phyloP scores from a whole-genome alignment of 495 filamentous ascomycete genomes.

The Lasiosphaeris hirsuta region DNA sequence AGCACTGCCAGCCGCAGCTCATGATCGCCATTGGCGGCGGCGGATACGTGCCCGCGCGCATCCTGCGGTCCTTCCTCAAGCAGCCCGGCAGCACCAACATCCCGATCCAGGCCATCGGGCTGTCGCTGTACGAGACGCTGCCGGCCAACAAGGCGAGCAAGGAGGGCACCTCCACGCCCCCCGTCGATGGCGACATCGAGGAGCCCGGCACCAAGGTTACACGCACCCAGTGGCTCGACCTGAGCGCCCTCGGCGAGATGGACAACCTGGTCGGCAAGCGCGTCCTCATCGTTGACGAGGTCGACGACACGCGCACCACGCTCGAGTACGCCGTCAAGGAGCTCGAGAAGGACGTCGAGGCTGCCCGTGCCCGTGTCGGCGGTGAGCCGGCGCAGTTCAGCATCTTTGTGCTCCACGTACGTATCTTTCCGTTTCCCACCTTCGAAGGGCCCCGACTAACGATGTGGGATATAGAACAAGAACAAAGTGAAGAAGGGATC shows the following conservation, averaged over 20 bases:
- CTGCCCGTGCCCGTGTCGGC: constrained; percentile 68
- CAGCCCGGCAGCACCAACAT: constrained; percentile 85
- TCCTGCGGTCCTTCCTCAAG: constrained; percentile 97
- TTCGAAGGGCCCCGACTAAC: not conserved
- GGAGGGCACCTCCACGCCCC: too few relatives aligned
- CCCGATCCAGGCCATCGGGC: constrained; percentile 97
- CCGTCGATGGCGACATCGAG: constrained; percentile 54
- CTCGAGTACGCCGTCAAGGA: constrained; percentile 95
- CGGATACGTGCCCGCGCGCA: constrained; percentile 94
- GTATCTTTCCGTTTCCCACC: constrained; percentile 29
- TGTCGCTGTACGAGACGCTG: constrained; percentile 92
- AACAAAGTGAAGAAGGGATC: constrained; percentile 90
- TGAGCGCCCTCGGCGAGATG: constrained; percentile 81
- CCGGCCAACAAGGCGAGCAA: constrained; percentile 36
- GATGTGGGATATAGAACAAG: constrained; percentile 66
- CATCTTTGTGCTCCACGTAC: constrained; percentile 92
- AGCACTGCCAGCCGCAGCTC: constrained; percentile 82
- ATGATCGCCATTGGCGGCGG: constrained; percentile 99
- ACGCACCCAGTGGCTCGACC: constrained; percentile 96
- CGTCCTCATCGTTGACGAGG: constrained; percentile 97
- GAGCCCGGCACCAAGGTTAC: constrained; percentile 87
- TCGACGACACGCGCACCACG: constrained; percentile 96
- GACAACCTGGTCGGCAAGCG: constrained; percentile 92
- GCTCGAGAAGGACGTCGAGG: constrained; percentile 92
- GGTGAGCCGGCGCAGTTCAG: constrained; percentile 76